Evolutionary conservation across 2,329 filamentous ascomycete genomes (phyloP), one percentile per base, ranked within the genome.

Genomic region (Escovopsis weberi): DNA sequence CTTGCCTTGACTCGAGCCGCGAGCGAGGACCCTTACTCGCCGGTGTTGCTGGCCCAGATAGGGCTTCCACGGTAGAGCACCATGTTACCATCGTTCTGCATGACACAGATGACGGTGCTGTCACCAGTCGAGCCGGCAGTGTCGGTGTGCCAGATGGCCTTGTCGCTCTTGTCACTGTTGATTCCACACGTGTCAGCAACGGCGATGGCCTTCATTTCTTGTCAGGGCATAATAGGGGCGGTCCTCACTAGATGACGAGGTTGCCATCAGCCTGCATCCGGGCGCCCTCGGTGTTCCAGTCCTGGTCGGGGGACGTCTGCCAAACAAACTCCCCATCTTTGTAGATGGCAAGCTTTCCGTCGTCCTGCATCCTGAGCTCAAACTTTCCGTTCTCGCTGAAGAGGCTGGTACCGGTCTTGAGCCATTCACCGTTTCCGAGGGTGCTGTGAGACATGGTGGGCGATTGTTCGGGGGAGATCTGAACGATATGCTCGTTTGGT

Each of bases 31-130:
- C 28, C 8, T 32, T 37, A 41, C 6, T 72, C 52, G 44, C 48
- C 38, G 34, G 55, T 58, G 38, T 53, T 45, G 47, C 48, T 55
- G 12, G 54, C 43, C 58, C 56, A 59, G 38, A 59, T 53, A 3
- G 55, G 50, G 6, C 51, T 57, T 7, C 58, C 57, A 39, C 53
- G 56, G 33, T 60, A 59, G 6, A 60, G 36, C 15, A 59, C 54
- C 9, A 59, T 50, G 15, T 60, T 59, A 33, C 58, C 57, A 26
- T 59, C 56, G 11, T 60, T 50, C 44, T 59, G 58, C 1, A 59
- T 53, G 11, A 51, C 45, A 7, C 51, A 43, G 39, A 58, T 52
- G n/a, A 51, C 53, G 4, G 35, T 44, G 23, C 39, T 42, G 2
- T 49, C 44, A 2, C 54, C 53, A 1, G 41, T 51, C 12, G 42